phyloP scores from a whole-genome alignment of 2,329 filamentous ascomycete genomes.

The Gyromitra esculenta region DNA sequence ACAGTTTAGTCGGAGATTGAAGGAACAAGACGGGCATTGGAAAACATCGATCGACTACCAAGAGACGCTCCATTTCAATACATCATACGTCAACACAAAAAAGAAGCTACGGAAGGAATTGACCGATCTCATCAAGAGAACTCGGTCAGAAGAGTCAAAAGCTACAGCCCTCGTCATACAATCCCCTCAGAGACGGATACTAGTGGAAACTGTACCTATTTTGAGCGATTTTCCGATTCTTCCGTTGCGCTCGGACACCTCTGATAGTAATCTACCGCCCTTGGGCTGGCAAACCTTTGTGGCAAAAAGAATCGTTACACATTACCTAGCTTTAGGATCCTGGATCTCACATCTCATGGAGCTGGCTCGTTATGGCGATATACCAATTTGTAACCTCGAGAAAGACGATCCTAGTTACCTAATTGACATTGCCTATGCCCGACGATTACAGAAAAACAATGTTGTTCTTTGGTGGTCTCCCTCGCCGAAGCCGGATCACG shows the following conservation, averaged over 20 bases:
- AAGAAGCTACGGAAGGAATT: slow-evolving; percentile 90
- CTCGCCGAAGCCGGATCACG: slow-evolving; percentile 88
- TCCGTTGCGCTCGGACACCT: slow-evolving; percentile 79
- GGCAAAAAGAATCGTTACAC: slow-evolving; percentile 82
- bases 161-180: slow-evolving; percentile 89
- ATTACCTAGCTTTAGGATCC: slow-evolving; percentile 90
- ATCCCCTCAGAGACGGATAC: slow-evolving; percentile 81
- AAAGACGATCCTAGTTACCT: slow-evolving; percentile 92
- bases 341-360: slow-evolving; percentile 91
- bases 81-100: slow-evolving; percentile 85
- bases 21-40: slow-evolving; percentile 75
- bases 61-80: slow-evolving; percentile 84
- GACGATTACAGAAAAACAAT: slow-evolving; percentile 86
- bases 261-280: slow-evolving; percentile 87
- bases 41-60: slow-evolving; percentile 88
- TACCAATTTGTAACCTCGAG: slow-evolving; percentile 94
- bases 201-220: slow-evolving; percentile 85
- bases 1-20: slow-evolving; percentile 72
- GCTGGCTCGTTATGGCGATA: slow-evolving; percentile 88
- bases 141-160: slow-evolving; percentile 82
- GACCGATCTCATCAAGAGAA: slow-evolving; percentile 86
- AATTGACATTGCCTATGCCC: slow-evolving; percentile 94
- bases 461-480: slow-evolving; percentile 98
- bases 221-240: slow-evolving; percentile 86
- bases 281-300: slow-evolving; percentile 93